Conservation (phyloP, 2,329 filamentous ascomycete species). For the Scytalidium sp. region DNA sequence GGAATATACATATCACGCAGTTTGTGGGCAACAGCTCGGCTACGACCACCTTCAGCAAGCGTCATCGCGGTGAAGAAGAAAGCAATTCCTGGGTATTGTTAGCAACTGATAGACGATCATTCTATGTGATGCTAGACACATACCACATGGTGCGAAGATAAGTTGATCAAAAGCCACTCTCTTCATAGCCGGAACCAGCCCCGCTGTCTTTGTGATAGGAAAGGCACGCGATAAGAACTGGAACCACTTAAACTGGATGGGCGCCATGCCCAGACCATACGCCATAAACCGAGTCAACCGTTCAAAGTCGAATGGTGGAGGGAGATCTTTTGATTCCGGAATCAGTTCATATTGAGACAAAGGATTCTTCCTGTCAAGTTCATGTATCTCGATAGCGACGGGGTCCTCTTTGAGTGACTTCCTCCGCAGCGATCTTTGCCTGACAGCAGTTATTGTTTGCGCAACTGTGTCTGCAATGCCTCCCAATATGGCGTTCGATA, state of each 20-base stretch:
- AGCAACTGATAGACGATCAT: neutral
- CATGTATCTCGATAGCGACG: constrained; percentile 82
- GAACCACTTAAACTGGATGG: constrained; percentile 95
- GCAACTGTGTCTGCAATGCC: constrained; percentile 96
- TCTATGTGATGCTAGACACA: constrained; percentile 19
- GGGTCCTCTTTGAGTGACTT: constrained; percentile 62
- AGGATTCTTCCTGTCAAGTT: constrained; percentile 78
- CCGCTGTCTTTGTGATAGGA: constrained; percentile 75
- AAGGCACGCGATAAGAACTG: constrained; percentile 78
- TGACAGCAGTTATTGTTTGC: constrained; percentile 84
- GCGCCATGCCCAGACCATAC: constrained; percentile 95
- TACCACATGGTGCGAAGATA: constrained; percentile 85
- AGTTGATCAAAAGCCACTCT: constrained; percentile 90
- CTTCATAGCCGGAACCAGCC: constrained; percentile 78
- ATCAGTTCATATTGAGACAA: constrained; percentile 64
- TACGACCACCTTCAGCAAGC: constrained; percentile 85
- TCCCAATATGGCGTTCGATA: constrained; percentile 93
- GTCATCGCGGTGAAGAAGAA: constrained; percentile 98
- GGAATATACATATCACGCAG: constrained; percentile 92
- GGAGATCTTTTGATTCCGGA: constrained; percentile 58
- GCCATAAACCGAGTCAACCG: constrained; percentile 93
- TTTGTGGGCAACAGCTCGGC: constrained; percentile 75
- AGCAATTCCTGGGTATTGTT: constrained; percentile 57
- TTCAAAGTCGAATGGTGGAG: constrained; percentile 93
- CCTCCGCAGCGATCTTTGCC: constrained; percentile 63